These are phyloP conservation scores for Globisporangium recalcitrans DNA, from an alignment of 352 stramenopile species.

Conservation along the genomic window DNA sequence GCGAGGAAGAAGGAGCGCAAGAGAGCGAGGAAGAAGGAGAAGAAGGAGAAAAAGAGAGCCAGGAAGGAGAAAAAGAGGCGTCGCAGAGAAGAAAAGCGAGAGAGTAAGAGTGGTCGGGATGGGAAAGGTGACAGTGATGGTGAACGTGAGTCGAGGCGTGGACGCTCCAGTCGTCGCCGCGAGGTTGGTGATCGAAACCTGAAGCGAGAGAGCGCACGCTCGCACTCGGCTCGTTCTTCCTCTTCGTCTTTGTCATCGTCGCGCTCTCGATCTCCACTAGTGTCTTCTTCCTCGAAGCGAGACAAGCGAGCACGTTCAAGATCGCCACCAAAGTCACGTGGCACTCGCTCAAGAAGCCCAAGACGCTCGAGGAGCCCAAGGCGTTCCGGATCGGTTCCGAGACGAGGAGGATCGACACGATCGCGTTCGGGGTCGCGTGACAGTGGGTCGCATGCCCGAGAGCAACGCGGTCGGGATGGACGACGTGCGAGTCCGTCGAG, in stretches of 20 bases:
- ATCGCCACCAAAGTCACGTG: not conserved
- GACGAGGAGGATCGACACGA: not conserved
- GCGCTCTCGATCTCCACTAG: not conserved
- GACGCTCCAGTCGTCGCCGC: not conserved
- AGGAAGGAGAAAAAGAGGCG: conserved; percentile 35
- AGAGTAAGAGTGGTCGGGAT: not conserved
- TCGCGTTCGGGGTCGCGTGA: conserved; percentile 1
- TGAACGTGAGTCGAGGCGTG: not conserved
- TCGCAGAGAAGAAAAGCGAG: conserved; percentile 21
- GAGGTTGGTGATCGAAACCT: not conserved
- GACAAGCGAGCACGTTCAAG: not conserved
- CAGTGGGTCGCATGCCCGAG: not conserved
- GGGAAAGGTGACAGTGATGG: not conserved
- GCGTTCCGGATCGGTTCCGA: not conserved
- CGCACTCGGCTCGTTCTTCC: not conserved
- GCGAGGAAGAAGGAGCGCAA: conserved; percentile 18
- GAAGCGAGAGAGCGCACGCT: not conserved
- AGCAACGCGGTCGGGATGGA: not conserved
- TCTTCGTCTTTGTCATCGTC: not conserved
- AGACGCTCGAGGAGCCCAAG: not conserved
- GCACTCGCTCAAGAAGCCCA: not conserved
- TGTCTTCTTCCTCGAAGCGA: not conserved
- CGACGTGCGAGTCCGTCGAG: not conserved
- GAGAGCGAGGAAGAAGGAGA: conserved; percentile 26
- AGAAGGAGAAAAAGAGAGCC: conserved; percentile 29